Base-by-base conservation (phyloP, 345 rosid genomes). In the Cochlearia excelsa region DNA sequence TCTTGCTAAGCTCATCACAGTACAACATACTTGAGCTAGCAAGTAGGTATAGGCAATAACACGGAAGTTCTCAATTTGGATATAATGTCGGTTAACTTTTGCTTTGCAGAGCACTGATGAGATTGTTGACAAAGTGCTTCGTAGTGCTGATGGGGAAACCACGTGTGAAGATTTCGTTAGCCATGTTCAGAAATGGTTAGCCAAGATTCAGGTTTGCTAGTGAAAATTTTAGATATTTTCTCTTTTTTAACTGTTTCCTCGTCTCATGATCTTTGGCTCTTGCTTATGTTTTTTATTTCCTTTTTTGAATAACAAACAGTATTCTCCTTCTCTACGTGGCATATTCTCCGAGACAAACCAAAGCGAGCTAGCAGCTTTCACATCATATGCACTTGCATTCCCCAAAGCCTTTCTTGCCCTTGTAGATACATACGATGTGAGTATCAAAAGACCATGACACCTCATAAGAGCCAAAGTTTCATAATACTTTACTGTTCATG, bases 331-430 rank as follows among this genome's bases (percentile, higher is more conserved):
- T 43, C 75, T 83, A 3, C 57, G 65, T 57, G 81, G 81, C 41
- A 50, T 55, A 67, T 87, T 87, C 73, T 89, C 90, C 51, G 95
- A 90, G 79, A 93, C 97, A 61, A 93, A 93, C 79, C 88, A 82
- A 77, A 89, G 99, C 51, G 99, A 93, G 78, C 84, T 94, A 28
- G 86, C 84, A 58, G 96, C 97, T 26, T 94, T 94, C 74, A 82
- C 73, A 34, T 87, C 96, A 40, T 94, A 85, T 77, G 99, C 99
- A 40, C 64, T 90, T 77, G 96, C 99, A n/a, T 94, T 94, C 76
- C 99, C 99, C 38, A 77, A 69, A 6, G 72, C 72, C 70, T 90
- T 94, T 76, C 78, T 87, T 37, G 96, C 96, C 68, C 43, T 39
- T 39, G 43, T 39, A 39, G 43, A 39, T 39, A 39, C 43, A 39